phyloP scores from a whole-genome alignment of 2,329 filamentous ascomycete genomes.

The Colletotrichum melonis region DNA sequence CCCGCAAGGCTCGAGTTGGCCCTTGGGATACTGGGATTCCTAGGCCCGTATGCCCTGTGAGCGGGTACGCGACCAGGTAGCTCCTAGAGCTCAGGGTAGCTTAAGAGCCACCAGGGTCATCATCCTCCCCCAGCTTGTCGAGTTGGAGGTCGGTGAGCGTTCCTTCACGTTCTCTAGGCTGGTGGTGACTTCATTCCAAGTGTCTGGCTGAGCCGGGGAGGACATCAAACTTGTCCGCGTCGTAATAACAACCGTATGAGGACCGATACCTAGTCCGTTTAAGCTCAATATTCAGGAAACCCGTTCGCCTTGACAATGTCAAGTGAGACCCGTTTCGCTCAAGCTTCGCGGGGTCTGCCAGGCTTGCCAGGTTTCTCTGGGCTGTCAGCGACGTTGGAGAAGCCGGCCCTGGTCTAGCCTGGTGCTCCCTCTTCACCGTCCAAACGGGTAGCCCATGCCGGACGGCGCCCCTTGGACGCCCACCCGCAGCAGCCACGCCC shows the following conservation, averaged over 20 bases:
- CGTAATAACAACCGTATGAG: background rate
- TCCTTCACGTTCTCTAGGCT: background rate
- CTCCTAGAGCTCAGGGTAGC: conserved; percentile 15
- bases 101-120: background rate
- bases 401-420: conserved; percentile 14
- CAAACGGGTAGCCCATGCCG: conserved; percentile 34
- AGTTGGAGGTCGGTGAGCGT: background rate
- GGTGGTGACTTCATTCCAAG: background rate
- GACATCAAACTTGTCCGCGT: background rate
- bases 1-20: background rate
- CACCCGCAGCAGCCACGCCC: conserved; percentile 27
- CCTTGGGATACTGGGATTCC: background rate
- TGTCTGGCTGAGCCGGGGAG: background rate
- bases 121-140: background rate
- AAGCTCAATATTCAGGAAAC: conserved; percentile 23
- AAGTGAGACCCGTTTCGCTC: conserved; percentile 27
- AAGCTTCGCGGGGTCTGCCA: conserved; percentile 36
- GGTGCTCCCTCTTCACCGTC: conserved; percentile 27
- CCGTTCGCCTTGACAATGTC: conserved; percentile 17
- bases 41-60: background rate
- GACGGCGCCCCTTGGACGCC: conserved; percentile 18
- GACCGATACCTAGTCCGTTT: conserved; percentile 7
- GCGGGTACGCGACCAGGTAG: conserved; percentile 15
- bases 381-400: conserved; percentile 20
- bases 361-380: conserved; percentile 33